Evolutionary conservation across 176 grass and related monocot species (phyloP).

Genomic region (Triticum aestivum): IWGSC_CS_RefSeq_v2.1 NC_057812.1:444193366-444193865

Average conservation of each 20-base stretch:
- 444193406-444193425: background rate
- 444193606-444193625: slow-evolving; percentile 1
- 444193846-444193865: background rate
- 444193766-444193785: background rate
- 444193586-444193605: slow-evolving; percentile 17
- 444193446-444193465: background rate
- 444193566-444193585: background rate
- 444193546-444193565: background rate
- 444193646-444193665: slow-evolving; percentile 15
- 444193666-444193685: background rate
- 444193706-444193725: slow-evolving; percentile 7
- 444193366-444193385: background rate
- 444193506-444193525: background rate
- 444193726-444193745: slow-evolving; percentile 6
- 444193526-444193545: background rate
- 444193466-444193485: background rate
- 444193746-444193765: slow-evolving; percentile 12
- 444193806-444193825: background rate
- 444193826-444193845: background rate
- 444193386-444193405: background rate
- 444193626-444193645: background rate
- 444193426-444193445: background rate
- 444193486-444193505: background rate
- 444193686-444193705: background rate
- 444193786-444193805: slow-evolving; percentile 4